A percentile compares a stretch with the other conserved stretches of the same genome.
Conservation (phyloP, 345 rosid species). For the Streptanthus diversifolius region DNA sequence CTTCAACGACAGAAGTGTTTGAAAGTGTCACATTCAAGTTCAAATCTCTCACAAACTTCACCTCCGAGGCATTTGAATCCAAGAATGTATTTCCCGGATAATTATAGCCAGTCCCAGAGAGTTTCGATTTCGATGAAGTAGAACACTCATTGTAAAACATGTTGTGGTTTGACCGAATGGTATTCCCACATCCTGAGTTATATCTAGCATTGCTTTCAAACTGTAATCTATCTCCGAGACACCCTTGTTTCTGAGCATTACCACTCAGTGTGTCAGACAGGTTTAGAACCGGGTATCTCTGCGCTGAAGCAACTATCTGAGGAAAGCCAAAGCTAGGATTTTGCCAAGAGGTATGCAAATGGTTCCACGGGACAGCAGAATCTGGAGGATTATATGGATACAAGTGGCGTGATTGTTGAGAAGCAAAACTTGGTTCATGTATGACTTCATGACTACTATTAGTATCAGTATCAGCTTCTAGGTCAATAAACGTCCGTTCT, state of each 20-base stretch:
- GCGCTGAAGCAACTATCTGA: conserved; percentile 52
- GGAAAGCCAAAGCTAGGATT: conserved; percentile 46
- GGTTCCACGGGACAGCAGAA: conserved; percentile 49
- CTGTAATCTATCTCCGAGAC: conserved; percentile 54
- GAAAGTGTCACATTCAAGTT: conserved; percentile 34
- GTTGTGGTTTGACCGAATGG: conserved; percentile 33
- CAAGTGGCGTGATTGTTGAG: conserved; percentile 37
- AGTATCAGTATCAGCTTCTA: conserved; percentile 43
- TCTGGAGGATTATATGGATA: conserved; percentile 44
- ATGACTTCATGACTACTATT: conserved; percentile 42
- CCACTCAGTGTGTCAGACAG: conserved; percentile 44
- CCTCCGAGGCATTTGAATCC: conserved; percentile 31
- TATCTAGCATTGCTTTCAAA: conserved; percentile 36
- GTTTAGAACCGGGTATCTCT: conserved; percentile 46
- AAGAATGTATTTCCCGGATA: conserved; percentile 5
- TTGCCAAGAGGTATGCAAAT: conserved; percentile 51
- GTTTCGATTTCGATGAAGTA: conserved; percentile 38
- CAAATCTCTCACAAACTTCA: conserved; percentile 38
- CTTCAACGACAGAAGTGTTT: conserved; percentile 36
- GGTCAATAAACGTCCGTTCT: conserved; percentile 45
- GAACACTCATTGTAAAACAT: conserved; percentile 32
- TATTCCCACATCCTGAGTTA: conserved; percentile 26
- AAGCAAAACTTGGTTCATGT: conserved; percentile 46
- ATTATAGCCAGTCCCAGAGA: conserved; percentile 4
- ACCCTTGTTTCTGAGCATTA: conserved; percentile 49